These are phyloP conservation scores for Pholiota adiposa DNA, from an alignment of 1,284 basidiomycete species.

Conservation along the genomic window DNA sequence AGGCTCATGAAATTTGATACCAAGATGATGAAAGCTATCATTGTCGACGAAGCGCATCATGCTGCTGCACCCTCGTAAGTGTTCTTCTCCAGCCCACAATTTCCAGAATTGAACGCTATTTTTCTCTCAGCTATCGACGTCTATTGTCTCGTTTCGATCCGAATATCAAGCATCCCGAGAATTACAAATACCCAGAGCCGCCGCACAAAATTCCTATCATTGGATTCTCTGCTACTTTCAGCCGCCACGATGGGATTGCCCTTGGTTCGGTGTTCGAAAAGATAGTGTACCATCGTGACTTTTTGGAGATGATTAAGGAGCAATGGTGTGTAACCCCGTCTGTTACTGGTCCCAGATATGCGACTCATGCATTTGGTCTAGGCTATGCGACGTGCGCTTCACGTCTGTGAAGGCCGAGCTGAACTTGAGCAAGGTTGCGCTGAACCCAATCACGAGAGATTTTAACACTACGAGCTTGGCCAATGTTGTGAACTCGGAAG, in stretches of 20 bases:
- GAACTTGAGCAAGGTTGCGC: slow-evolving; percentile 67
- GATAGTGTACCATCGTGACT: slow-evolving; percentile 95
- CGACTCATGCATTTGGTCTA: too few species aligned
- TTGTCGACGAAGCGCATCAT: slow-evolving; percentile 96
- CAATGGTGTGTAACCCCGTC: slow-evolving; percentile 79
- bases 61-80: slow-evolving; percentile 87
- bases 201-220: slow-evolving; percentile 79
- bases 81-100: too few species aligned
- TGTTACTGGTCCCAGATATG: too few species aligned
- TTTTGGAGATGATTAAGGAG: slow-evolving; percentile 91
- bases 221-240: slow-evolving; percentile 96
- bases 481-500: slow-evolving; percentile 77
- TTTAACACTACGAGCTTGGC: slow-evolving; percentile 80
- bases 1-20: slow-evolving; percentile 86
- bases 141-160: slow-evolving; percentile 80
- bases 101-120: too few species aligned
- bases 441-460: slow-evolving; percentile 75
- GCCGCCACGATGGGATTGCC: slow-evolving; percentile 89
- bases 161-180: slow-evolving; percentile 59
- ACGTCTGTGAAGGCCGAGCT: slow-evolving; percentile 81
- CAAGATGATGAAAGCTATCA: slow-evolving; percentile 73
- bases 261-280: slow-evolving; percentile 88
- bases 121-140: slow-evolving; percentile 75
- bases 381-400: slow-evolving; percentile 86
- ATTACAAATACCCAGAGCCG: slow-evolving; percentile 32